Base-by-base conservation (phyloP, 2,329 filamentous ascomycete species). In the Colletotrichum zoysiae region DNA sequence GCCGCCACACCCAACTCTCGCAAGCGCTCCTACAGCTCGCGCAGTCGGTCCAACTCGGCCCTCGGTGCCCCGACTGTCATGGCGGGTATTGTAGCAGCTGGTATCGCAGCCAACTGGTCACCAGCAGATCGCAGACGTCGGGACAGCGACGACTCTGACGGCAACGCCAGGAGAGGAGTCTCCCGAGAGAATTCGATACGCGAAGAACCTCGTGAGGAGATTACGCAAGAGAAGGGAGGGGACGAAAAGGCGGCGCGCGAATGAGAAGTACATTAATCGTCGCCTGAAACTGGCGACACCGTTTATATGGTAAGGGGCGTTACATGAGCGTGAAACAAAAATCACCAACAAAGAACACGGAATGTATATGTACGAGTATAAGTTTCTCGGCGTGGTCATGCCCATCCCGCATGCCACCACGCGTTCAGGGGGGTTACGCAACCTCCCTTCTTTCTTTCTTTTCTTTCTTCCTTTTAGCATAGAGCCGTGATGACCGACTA, bases 51-150 rank as follows among this genome's bases (percentile, higher is more conserved):
- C 51, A 91, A 91, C 80, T 94, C 92, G 38, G 92, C 92, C 1
- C 86, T 95, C 14, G 92, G 91, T 14, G 91, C 92, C 2, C 91
- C 92, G 1, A 90, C 91, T 9, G 92, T 94, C 73, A 95, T 95
- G 93, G 92, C 93, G n/a, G 93, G 93, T 73, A 91, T 95, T 70
- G 89, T 95, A 61, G 93, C 92, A 11, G 93, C 92, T 55, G 92
- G 91, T 77, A 89, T 95, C 44, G 92, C 90, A 44, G 92, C 90
- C 18, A 92, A 91, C 40, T 95, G 92, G 92, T 93, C 92, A 59
- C 93, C 93, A 1, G 87, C 90, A 66, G 90, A 91, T 71, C 83
- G 88, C 11, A 82, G 80, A 60, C 78, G 76, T 23, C 82, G 81
- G 62, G 77, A 78, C 7, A 77, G 79, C 38, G 81, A 82, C 62